These are phyloP conservation scores for Ceratorhiza oryzae-sativae DNA, from an alignment of 1,284 basidiomycete genomes.

Conservation along the genomic window DNA sequence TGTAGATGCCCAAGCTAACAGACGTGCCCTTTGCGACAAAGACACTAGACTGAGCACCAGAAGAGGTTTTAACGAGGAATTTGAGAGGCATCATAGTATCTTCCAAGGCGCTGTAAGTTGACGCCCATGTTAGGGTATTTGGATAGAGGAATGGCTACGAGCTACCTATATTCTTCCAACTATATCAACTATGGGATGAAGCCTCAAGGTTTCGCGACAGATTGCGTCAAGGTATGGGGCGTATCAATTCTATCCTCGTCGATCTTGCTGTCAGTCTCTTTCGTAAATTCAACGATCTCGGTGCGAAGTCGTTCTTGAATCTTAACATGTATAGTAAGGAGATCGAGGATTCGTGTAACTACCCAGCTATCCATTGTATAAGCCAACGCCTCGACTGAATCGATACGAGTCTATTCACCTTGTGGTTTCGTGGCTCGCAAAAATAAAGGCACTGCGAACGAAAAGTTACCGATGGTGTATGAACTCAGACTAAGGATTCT, in stretches of 20 bases:
- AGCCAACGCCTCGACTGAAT: background rate
- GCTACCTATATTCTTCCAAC: constrained; percentile 62
- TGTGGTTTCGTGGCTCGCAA: constrained; percentile 16
- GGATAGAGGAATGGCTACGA: background rate
- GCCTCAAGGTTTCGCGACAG: constrained; percentile 69
- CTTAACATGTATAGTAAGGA: constrained; percentile 32
- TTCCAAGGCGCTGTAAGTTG: background rate
- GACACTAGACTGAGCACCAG: background rate
- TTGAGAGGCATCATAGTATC: background rate
- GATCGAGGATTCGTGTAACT: background rate
- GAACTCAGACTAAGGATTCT: background rate
- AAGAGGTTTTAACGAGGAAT: background rate
- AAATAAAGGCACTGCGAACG: background rate
- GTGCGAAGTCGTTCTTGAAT: constrained; percentile 65
- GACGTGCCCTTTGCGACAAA: background rate
- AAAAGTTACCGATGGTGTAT: background rate
- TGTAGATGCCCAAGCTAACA: background rate
- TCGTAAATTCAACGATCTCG: constrained; percentile 56
- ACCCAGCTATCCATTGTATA: constrained; percentile 1
- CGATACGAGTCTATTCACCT: background rate
- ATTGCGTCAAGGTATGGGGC: constrained; percentile 65
- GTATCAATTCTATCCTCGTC: constrained; percentile 49
- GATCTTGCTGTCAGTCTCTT: constrained; percentile 37
- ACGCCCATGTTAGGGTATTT: too few relatives aligned
- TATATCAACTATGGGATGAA: constrained; percentile 68